Base-by-base conservation (phyloP, 2,329 filamentous ascomycete genomes). In the Domatiomyces catenatus region DNA sequence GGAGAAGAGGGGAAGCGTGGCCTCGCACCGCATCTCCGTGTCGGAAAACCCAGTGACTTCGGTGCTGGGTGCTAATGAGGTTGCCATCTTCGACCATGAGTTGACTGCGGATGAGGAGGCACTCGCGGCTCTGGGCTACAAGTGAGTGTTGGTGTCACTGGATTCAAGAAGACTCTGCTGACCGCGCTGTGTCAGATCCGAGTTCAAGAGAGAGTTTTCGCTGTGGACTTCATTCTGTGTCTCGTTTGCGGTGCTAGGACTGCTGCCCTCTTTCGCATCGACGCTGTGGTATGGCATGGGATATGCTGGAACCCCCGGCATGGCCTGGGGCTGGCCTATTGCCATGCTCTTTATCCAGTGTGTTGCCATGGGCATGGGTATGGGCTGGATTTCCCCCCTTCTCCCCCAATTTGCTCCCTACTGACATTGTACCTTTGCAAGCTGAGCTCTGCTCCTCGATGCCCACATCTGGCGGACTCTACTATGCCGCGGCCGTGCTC, bases 251-350 rank as follows among this genome's bases (percentile, higher is more conserved):
- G 81, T 86, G 8, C 68, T 86, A 50, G 83, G 83, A 1, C 64
- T 86, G 46, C 65, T 86, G 47, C 83, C 83, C 0, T 83, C 78
- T 54, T 84, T 86, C 59, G 83, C 82, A 1, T 80, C 75, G 55
- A 86, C 83, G 0, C 66, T 87, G 56, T 81, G 75, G 61, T 86
- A 85, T 72, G 82, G 82, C 56, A 77, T 80, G 67, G 74, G 75
- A 39, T 77, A 77, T 62, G 72, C 73, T 19, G 72, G 75, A 3
- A 76, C 73, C 0, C 74, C 71, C 52, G 58, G 80, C 20, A 84
- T 85, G 80, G 80, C 80, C 1, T 86, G 83, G 83, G 83, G 83
- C 4, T 87, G 83, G 83, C 66, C 86, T 24, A 71, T 86, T 45
- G 81, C 81, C 47, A 83, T 85, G 75, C 58, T 81, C 4, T 84